Evolutionary conservation across 2,329 filamentous ascomycete species (phyloP).

Genomic region (Pestalotiopsis sp.): DNA sequence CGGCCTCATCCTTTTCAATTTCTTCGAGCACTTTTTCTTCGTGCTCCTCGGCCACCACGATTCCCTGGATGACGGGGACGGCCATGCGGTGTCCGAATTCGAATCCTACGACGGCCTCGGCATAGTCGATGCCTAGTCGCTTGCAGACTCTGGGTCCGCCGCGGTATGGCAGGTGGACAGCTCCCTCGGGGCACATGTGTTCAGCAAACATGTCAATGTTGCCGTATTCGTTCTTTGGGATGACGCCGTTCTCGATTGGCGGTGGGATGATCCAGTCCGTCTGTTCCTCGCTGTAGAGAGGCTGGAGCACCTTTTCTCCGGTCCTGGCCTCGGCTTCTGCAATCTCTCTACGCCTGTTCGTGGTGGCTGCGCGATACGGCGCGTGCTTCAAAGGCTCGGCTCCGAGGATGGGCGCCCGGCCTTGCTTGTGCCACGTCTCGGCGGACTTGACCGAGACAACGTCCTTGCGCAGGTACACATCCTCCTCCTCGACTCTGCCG

Average conservation of each 20-base stretch:
- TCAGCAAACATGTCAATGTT: slow-evolving; percentile 96
- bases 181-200: slow-evolving; percentile 84
- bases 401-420: slow-evolving; percentile 72
- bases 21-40: slow-evolving; percentile 75
- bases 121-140: slow-evolving; percentile 82
- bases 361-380: slow-evolving; percentile 87
- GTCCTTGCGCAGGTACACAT: slow-evolving; percentile 79
- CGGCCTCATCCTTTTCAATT: slow-evolving; percentile 76
- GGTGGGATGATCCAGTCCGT: slow-evolving; percentile 95
- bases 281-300: slow-evolving; percentile 80
- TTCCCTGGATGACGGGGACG: slow-evolving; percentile 87
- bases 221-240: slow-evolving; percentile 92
- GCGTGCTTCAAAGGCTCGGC: slow-evolving; percentile 82
- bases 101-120: slow-evolving; percentile 93
- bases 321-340: slow-evolving; percentile 80
- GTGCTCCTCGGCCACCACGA: slow-evolving; percentile 84
- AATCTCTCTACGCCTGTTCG: slow-evolving; percentile 84
- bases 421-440: slow-evolving; percentile 98
- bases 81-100: slow-evolving; percentile 96
- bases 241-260: slow-evolving; percentile 81
- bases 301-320: slow-evolving; percentile 84
- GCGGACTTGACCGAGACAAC: slow-evolving; percentile 85
- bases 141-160: slow-evolving; percentile 82
- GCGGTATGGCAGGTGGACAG: slow-evolving; percentile 79
- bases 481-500: slow-evolving; percentile 72